Evolutionary conservation across 2,329 filamentous ascomycete species (phyloP), one percentile per base, ranked within the genome.

Genomic region (Aspergillus floridensis): DNA sequence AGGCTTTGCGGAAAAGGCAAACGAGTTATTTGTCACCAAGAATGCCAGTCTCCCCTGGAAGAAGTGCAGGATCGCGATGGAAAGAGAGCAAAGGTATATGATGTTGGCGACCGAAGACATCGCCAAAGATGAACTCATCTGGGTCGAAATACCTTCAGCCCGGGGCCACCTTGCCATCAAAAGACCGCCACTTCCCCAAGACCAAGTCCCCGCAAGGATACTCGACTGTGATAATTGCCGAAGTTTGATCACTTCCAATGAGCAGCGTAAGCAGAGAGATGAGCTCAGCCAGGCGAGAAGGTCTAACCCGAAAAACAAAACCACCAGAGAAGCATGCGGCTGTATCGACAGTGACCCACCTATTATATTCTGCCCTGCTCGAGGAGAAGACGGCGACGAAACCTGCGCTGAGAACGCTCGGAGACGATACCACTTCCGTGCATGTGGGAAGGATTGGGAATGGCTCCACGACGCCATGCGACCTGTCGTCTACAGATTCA

Each of bases 381-480:
- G 19, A 57, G 24, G 26, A 21, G 49, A 22, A 49, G 10, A n/a
- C 7, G 38, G 38, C 38, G 29, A 21, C 21, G 26, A 7, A 44
- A 48, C 53, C n/a, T 55, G 53, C 53, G 53, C 44, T 12, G 26
- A 68, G 7, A 69, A 74, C 44, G 72, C 70, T 2, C 62, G 64
- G 7, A 51, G 63, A 14, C 51, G 68, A 16, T 74, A 72, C 46
- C 74, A 75, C 54, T 66, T 71, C 46, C 54, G 58, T 10, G 66
- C 62, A 41, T 75, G 74, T 47, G 70, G 72, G 19, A 64, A 65
- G 52, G 54, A 73, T 35, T 76, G 74, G 74, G 62, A 51, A 41
- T 76, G 74, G 74, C 62, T 76, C 7, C 69, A 76, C 49, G 62
- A 74, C 55, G 57, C 67, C 5, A 75, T 76, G 70, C 64, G 72